phyloP scores from a whole-genome alignment of 2,329 filamentous ascomycete genomes.

The Dactylellina parvicollis region DNA sequence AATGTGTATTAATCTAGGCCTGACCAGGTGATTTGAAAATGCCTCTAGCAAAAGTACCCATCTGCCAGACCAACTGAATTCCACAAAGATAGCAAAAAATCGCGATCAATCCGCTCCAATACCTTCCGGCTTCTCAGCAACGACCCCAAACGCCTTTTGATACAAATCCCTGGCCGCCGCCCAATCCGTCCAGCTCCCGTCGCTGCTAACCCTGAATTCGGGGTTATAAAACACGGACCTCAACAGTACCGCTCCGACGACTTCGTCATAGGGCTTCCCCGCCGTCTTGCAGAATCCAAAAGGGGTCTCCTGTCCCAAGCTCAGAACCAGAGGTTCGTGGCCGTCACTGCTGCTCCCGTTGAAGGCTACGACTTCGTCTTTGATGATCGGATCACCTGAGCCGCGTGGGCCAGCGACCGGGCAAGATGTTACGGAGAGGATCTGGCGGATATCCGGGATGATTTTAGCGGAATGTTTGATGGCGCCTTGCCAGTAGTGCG shows the following conservation, averaged over 20 bases:
- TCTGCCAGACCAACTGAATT: too few relatives aligned
- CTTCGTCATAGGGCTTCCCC: conserved; percentile 29
- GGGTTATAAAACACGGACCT: conserved; percentile 16
- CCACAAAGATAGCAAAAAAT: not conserved
- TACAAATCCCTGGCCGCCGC: conserved; percentile 13
- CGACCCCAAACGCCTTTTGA: conserved; percentile 1
- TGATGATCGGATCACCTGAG: not conserved
- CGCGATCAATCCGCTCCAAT: conserved; percentile 1
- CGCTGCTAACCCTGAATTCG: conserved; percentile 5
- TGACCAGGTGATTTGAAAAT: too few relatives aligned
- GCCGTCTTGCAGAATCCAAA: conserved; percentile 33
- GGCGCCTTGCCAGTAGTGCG: conserved; percentile 31
- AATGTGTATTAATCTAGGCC: too few relatives aligned
- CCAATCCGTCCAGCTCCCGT: conserved; percentile 37
- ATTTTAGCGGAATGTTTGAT: conserved; percentile 6
- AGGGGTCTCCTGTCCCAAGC: not conserved
- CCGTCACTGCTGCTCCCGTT: conserved; percentile 10
- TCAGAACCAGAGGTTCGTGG: conserved; percentile 7
- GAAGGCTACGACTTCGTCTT: not conserved
- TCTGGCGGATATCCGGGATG: conserved; percentile 7
- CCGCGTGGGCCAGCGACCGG: not conserved
- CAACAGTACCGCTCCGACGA: conserved; percentile 19
- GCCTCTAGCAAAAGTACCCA: too few relatives aligned
- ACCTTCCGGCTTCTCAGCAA: conserved; percentile 18
- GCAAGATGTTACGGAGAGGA: not conserved